Conservation (phyloP, 1,139 yeast genomes). For the Pichia sp. region DNA sequence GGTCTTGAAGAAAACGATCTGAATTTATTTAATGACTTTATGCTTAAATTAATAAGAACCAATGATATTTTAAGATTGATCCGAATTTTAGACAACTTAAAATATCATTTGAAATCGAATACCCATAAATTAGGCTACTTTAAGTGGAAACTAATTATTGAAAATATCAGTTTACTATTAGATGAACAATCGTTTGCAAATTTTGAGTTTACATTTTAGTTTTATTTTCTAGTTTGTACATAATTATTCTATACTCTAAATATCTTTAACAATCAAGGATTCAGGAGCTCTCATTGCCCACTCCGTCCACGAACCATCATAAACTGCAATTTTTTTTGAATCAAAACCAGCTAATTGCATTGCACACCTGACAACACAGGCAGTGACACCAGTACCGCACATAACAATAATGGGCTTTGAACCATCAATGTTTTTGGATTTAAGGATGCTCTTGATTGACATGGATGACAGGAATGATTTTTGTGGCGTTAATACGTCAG, state of each 20-base stretch:
- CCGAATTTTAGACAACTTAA: slow-evolving; percentile 1
- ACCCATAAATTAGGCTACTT: slow-evolving; percentile 9
- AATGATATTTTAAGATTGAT: slow-evolving; percentile 10
- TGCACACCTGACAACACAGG: slow-evolving; percentile 72
- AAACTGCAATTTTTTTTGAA: slow-evolving; percentile 51
- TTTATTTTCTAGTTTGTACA: not conserved
- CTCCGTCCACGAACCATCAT: slow-evolving; percentile 92
- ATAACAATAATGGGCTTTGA: slow-evolving; percentile 66
- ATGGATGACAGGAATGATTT: slow-evolving; percentile 45
- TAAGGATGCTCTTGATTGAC: slow-evolving; percentile 42
- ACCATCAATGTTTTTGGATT: slow-evolving; percentile 32
- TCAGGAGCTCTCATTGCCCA: slow-evolving; percentile 31
- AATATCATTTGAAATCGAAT: not conserved
- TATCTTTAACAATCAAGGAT: slow-evolving; percentile 24
- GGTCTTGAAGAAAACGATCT: slow-evolving; percentile 24
- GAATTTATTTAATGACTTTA: slow-evolving; percentile 22
- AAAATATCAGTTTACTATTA: slow-evolving; percentile 15
- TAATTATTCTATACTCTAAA: not conserved
- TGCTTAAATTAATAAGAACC: slow-evolving; percentile 18
- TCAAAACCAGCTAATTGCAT: slow-evolving; percentile 50
- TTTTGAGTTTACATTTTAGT: slow-evolving; percentile 20
- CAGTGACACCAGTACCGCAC: slow-evolving; percentile 97
- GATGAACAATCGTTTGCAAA: slow-evolving; percentile 16
- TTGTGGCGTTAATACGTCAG: slow-evolving; percentile 46
- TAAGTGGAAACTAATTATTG: slow-evolving; percentile 18